A percentile compares a stretch with the other conserved stretches of the same genome.
Conservation (phyloP, 2,329 filamentous ascomycete species). For the Alternaria sp. region DNA sequence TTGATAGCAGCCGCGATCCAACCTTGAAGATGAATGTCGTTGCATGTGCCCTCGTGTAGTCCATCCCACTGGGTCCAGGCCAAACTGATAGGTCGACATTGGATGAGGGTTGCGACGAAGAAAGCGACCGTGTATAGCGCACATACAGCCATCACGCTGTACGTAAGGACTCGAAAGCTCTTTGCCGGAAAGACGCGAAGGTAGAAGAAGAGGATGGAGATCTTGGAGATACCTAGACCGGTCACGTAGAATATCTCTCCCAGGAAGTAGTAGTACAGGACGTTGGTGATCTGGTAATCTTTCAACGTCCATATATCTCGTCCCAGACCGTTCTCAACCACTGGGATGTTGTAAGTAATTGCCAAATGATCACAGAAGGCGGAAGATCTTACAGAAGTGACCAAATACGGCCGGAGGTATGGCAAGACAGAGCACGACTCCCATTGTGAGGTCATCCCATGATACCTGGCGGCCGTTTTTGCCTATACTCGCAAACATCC, state of each 20-base stretch:
- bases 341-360: conserved; percentile 13
- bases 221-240: conserved; percentile 40
- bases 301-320: conserved; percentile 62
- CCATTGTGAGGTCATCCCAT: conserved; percentile 51
- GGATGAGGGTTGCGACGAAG: conserved; percentile 59
- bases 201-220: conserved; percentile 48
- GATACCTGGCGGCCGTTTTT: conserved; percentile 47
- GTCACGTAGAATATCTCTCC: conserved; percentile 49
- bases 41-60: conserved; percentile 39
- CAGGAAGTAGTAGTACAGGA: conserved; percentile 44
- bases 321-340: conserved; percentile 53
- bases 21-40: conserved; percentile 44
- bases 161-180: conserved; percentile 35
- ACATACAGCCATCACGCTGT: conserved; percentile 35
- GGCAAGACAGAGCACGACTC: conserved; percentile 46
- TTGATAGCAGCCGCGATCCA: conserved; percentile 45
- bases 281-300: conserved; percentile 52
- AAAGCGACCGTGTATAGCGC: conserved; percentile 51
- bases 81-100: conserved; percentile 59
- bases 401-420: conserved; percentile 34
- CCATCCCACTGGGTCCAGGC: conserved; percentile 57
- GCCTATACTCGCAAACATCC: conserved; percentile 46
- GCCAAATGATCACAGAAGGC: too few relatives aligned
- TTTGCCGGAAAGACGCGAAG: conserved; percentile 46
- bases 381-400: conserved; percentile 1